A percentile compares a stretch with the other conserved stretches of the same genome.
Conservation (phyloP, 2,329 filamentous ascomycete genomes). For the Clonostachys sp. region DNA sequence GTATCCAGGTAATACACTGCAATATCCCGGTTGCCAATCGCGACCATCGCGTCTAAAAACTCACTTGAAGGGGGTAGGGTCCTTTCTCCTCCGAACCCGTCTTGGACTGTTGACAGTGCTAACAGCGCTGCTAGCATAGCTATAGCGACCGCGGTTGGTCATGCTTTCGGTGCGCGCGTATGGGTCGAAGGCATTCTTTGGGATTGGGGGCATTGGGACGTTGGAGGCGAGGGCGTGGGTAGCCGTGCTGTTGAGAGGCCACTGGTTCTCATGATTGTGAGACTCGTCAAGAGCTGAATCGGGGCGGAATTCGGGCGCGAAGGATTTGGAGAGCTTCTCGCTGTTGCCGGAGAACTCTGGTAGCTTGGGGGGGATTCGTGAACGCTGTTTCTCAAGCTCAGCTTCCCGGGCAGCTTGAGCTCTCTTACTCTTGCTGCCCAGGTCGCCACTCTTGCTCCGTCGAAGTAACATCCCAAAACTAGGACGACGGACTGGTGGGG, state of each 20-base stretch:
- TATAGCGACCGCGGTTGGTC: conserved; percentile 93
- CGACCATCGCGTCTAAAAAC: conserved; percentile 28
- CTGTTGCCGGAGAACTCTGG: conserved; percentile 46
- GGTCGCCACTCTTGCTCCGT: conserved; percentile 63
- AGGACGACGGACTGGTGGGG: conserved; percentile 23
- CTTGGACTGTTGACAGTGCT: conserved; percentile 92
- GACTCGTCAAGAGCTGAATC: conserved; percentile 42
- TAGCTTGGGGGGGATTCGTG: conserved; percentile 43
- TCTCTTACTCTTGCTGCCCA: conserved; percentile 58
- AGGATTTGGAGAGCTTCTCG: conserved; percentile 39
- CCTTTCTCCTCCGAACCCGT: conserved; percentile 88
- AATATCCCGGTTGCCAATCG: neutral
- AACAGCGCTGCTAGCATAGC: conserved; percentile 87
- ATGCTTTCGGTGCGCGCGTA: conserved; percentile 89
- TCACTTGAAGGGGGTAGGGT: conserved; percentile 98
- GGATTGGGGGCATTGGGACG: conserved; percentile 53
- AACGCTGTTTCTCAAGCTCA: conserved; percentile 45
- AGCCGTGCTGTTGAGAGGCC: conserved; percentile 15
- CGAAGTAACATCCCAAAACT: conserved; percentile 58
- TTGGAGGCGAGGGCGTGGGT: conserved; percentile 34
- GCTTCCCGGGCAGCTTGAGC: conserved; percentile 46
- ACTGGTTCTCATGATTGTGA: conserved; percentile 11
- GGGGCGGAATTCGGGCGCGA: conserved; percentile 51
- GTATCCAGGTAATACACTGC: conserved; percentile 1
- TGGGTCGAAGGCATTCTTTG: conserved; percentile 63